Conservation (phyloP, 2,329 filamentous ascomycete species). For the Aureobasidium leucospermi region DNA sequence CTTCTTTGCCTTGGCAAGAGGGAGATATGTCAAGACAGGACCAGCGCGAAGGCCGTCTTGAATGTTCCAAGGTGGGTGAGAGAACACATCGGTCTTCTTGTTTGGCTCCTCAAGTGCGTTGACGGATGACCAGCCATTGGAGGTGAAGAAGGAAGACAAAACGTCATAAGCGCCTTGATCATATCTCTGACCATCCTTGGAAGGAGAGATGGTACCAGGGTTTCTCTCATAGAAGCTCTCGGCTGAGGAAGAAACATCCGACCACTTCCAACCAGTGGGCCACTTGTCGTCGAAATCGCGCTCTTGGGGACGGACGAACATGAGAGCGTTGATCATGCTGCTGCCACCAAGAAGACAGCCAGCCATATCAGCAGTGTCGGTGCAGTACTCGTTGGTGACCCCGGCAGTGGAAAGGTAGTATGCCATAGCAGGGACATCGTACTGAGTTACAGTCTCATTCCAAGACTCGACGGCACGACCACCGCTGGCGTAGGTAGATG, state of each 20-base stretch:
- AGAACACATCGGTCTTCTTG: slow-evolving; percentile 43
- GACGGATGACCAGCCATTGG: slow-evolving; percentile 42
- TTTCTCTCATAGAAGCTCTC: slow-evolving; percentile 38
- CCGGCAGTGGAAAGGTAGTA: slow-evolving; percentile 26
- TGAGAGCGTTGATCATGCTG: slow-evolving; percentile 48
- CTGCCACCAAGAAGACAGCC: slow-evolving; percentile 48
- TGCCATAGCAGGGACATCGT: slow-evolving; percentile 30
- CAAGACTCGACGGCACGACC: slow-evolving; percentile 20
- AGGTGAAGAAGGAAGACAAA: slow-evolving; percentile 44
- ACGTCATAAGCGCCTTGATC: slow-evolving; percentile 43
- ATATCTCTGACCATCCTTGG: slow-evolving; percentile 39
- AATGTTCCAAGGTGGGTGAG: slow-evolving; percentile 43
- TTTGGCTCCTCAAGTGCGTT: slow-evolving; percentile 40
- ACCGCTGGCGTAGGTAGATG: slow-evolving; percentile 24
- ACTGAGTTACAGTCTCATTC: slow-evolving; percentile 31
- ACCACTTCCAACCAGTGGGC: slow-evolving; percentile 44
- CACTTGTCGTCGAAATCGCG: slow-evolving; percentile 47
- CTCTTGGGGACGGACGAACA: slow-evolving; percentile 48
- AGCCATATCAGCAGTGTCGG: slow-evolving; percentile 21
- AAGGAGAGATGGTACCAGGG: slow-evolving; percentile 39
- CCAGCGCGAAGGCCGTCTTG: slow-evolving; percentile 44
- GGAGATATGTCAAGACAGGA: slow-evolving; percentile 44
- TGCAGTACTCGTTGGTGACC: slow-evolving; percentile 16
- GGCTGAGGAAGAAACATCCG: slow-evolving; percentile 42
- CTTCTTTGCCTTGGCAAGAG: slow-evolving; percentile 33